Evolutionary conservation across 495 filamentous ascomycete genomes (phyloP), one percentile per base, ranked within the genome.

Genomic region (Hypoxylon crocopeplum): DNA sequence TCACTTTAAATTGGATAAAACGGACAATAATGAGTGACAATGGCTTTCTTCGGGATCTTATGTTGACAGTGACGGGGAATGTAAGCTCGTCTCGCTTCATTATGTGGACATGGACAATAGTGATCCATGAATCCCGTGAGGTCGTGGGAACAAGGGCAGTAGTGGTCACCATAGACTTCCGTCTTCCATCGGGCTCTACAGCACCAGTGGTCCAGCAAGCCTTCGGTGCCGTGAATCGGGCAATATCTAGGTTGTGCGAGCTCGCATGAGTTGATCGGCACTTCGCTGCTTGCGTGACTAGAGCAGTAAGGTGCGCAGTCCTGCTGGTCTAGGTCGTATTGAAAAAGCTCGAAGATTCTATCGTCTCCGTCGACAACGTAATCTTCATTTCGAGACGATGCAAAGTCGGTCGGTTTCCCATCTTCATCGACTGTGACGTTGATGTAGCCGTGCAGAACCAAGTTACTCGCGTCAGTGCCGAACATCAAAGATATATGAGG

Each of bases 241-340:
- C 62, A 65, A 2, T 6, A 2, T 16, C n/a, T 34, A 19, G 50
- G 11, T 13, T 3, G n/a, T 12, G 40, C 50, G 8, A 24, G 3
- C 3, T 44, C 2, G 34, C 62, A 65, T 1, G 15, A 10, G 20
- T 51, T 10, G 1, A 65, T 17, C 11, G 19, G 10, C 7, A 10
- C 33, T 25, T 56, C 22, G 5, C 24, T 6, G 0, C 10, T 30
- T 5, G 10, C 30, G 38, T 60, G 61, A 7, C 1, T 36, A 0
- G 44, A 32, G 19, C 62, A 65, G n/a, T 65, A 65, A 5, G 62
- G 45, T 0, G 38, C 56, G 24, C 62, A 65, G 13, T 56, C 33
- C 1, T 41, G 7, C 21, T 44, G 37, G 6, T 50, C 25, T n/a
- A 16, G 12, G 8, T 56, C 42, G 45, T 60, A 60, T 12, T 7